Evolutionary conservation across 495 filamentous ascomycete species (phyloP).

Genomic region (Penicillium ochrochloron): DNA sequence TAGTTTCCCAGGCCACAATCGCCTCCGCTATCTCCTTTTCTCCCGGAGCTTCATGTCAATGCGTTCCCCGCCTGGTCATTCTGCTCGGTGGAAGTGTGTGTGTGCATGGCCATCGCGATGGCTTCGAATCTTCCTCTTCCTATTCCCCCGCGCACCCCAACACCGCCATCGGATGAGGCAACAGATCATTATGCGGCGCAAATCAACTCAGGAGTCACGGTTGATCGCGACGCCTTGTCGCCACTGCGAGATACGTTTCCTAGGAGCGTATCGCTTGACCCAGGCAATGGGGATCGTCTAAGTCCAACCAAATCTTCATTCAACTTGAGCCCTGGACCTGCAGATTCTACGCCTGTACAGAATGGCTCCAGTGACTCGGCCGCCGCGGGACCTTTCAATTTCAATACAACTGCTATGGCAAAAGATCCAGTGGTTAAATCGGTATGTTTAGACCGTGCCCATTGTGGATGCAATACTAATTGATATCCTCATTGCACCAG

Average conservation of each 20-base stretch:
- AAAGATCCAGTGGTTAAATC: slow-evolving; percentile 78
- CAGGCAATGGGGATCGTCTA: slow-evolving; percentile 37
- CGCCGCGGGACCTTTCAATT: slow-evolving; percentile 79
- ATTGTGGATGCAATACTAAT: slow-evolving; percentile 11
- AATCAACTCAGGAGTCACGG: slow-evolving; percentile 43
- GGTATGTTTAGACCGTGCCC: slow-evolving; percentile 50
- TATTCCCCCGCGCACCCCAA: slow-evolving; percentile 68
- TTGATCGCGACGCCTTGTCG: slow-evolving; percentile 67
- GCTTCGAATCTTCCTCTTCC: slow-evolving; percentile 66
- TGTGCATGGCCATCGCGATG: slow-evolving; percentile 43
- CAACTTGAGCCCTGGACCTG: slow-evolving; percentile 41
- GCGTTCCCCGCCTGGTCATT: slow-evolving; percentile 58
- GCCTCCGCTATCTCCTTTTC: slow-evolving; percentile 26
- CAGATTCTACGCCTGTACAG: slow-evolving; percentile 42
- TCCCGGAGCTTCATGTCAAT: slow-evolving; percentile 62
- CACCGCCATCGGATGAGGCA: slow-evolving; percentile 65
- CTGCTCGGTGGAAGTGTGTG: slow-evolving; percentile 9
- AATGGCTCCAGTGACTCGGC: slow-evolving; percentile 48
- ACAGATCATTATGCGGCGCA: slow-evolving; percentile 33
- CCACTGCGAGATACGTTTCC: slow-evolving; percentile 61
- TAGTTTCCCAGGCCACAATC: slow-evolving; percentile 13
- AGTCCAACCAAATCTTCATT: slow-evolving; percentile 49
- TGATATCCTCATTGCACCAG: slow-evolving; percentile 33
- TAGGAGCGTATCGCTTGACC: slow-evolving; percentile 31
- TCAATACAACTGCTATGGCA: slow-evolving; percentile 80